These are phyloP conservation scores for Mycena albidolilacea DNA, from an alignment of 768 basidiomycete species.

Conservation along the genomic window DNA sequence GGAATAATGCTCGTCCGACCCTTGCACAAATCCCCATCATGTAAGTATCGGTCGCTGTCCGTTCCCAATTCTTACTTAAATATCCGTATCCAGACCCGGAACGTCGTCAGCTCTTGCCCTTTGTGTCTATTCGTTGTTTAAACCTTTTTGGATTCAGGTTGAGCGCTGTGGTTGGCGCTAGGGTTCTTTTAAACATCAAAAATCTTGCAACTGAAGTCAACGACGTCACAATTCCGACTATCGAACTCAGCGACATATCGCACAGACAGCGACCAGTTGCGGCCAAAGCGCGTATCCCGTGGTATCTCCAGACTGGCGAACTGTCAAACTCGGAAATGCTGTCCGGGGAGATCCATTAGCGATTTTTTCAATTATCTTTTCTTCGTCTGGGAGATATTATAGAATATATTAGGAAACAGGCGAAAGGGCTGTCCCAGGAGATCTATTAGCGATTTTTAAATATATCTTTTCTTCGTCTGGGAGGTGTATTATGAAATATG, in stretches of 20 bases:
- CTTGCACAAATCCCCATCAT: constrained; percentile 11
- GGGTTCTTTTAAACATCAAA: constrained; percentile 8
- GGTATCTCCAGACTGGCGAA: constrained; percentile 12
- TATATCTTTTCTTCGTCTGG: no score
- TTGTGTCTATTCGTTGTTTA: no score
- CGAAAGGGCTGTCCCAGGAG: background rate
- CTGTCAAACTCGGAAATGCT: background rate
- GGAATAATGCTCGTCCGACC: background rate
- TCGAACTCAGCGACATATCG: background rate
- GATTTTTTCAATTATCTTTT: background rate
- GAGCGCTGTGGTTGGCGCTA: background rate
- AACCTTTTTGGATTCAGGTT: no score
- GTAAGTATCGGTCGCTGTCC: background rate
- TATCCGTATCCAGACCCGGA: background rate
- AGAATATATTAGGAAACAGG: background rate
- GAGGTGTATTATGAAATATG: no score
- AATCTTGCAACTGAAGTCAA: background rate
- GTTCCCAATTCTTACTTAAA: background rate
- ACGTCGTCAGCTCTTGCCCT: background rate
- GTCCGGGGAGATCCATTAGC: background rate
- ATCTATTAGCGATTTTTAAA: background rate
- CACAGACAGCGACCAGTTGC: background rate
- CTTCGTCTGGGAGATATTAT: background rate
- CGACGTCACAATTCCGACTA: background rate
- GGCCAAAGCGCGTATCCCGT: background rate